A percentile compares a stretch with the other conserved stretches of the same genome.
Evolutionary conservation across 345 rosid species (phyloP).

Genomic region (Toxicodendron radicans): DNA sequence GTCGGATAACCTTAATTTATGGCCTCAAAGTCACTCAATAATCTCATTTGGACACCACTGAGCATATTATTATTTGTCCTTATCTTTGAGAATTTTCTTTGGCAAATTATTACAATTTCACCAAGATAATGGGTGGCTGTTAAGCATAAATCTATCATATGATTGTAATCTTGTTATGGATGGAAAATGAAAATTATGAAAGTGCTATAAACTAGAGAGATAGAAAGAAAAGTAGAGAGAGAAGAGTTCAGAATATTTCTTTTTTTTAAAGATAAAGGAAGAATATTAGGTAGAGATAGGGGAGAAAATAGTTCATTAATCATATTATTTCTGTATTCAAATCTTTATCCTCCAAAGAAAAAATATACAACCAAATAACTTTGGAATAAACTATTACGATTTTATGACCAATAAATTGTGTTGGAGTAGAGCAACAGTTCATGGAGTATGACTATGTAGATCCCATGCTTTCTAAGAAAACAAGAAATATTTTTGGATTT

Average conservation of each 20-base stretch:
- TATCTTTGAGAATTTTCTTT: background rate
- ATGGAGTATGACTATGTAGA: background rate
- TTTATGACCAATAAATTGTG: too few relatives aligned
- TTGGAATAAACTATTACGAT: background rate
- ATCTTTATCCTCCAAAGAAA: background rate
- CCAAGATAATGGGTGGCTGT: background rate
- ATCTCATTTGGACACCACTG: background rate
- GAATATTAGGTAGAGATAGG: too few relatives aligned
- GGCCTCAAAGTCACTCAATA: background rate
- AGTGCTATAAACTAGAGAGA: too few relatives aligned
- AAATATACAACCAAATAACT: background rate
- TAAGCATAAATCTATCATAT: background rate
- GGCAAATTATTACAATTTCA: background rate
- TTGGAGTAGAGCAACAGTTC: background rate
- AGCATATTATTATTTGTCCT: background rate
- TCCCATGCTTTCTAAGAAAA: background rate
- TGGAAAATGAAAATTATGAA: too few relatives aligned
- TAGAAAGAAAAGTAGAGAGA: too few relatives aligned
- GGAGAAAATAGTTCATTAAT: too few relatives aligned
- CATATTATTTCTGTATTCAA: background rate
- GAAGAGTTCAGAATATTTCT: too few relatives aligned
- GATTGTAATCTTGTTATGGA: too few relatives aligned
- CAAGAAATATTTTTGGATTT: background rate
- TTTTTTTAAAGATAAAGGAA: too few relatives aligned
- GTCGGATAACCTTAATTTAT: slow-evolving; percentile 11